Evolutionary conservation across 306 rosid species (phyloP), one percentile per base, ranked within the genome.

Genomic region (Quercus mongolica): DNA sequence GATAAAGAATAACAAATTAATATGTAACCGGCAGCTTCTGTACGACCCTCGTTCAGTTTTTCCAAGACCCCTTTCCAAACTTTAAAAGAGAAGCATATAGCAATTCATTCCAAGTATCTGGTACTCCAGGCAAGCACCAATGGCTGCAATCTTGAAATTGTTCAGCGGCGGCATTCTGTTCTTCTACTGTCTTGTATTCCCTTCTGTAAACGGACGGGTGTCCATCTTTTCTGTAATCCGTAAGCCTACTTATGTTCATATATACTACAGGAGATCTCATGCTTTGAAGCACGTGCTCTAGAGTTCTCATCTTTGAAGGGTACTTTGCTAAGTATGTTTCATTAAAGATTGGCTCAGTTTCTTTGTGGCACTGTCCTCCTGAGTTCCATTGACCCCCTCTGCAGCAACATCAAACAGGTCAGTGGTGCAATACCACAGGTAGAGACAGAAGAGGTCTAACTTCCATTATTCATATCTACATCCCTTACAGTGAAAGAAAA

Each of bases 381-480:
- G 99, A 93, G 77, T 96, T 93, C 99, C 99, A 96, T 54, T 86
- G 94, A 51, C 99, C 99, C 69, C 98, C 94, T 19, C 99, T 96
- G 90, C 88, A 85, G 77, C 56, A 79, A 86, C 28, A 74, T 82
- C 49, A 71, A 49, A 75, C 20, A 77, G 28, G 57, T 75, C 25
- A 70, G 58, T 3, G 81, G 19, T 35, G n/a, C 62, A 30, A 10
- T n/a, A 11, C 63, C 54, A 14, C 9, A n/a, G 11, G 20, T 17
- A 59, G 56, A 58, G 56, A 15, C 79, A 14, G 61, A 46, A 33
- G 54, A 18, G 10, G 3, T 67, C 72, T 33, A 33, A n/a, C 68
- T 61, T 61, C 54, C 54, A 49, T 49, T 41, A 41, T 49, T 49
- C 54, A 49, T 49, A 49, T 58, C 64, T 58, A n/a, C 64, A 23